Evolutionary conservation across 108 stramenopile genomes (phyloP).

Genomic region (Chaetoceros muelleri): DNA sequence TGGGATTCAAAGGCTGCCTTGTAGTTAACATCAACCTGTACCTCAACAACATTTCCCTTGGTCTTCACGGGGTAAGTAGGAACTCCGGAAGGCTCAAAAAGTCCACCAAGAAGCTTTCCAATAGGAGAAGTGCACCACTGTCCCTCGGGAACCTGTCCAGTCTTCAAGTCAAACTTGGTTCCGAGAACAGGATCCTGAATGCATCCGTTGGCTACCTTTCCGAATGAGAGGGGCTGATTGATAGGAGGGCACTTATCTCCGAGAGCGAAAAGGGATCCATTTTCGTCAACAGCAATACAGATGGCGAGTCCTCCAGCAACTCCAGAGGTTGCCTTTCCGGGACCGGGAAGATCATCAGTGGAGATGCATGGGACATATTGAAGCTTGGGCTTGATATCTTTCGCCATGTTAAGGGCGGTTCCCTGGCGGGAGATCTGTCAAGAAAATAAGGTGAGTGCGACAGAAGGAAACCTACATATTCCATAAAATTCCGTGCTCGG

Average conservation of each 20-base stretch:
- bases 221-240: conserved; percentile 92
- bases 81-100: conserved; percentile 87
- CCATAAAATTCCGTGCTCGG: background rate
- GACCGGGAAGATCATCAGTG: conserved; percentile 71
- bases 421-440: background rate
- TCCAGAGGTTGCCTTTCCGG: conserved; percentile 84
- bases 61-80: conserved; percentile 92
- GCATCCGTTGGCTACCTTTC: conserved; percentile 74
- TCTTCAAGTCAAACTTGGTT: conserved; percentile 91
- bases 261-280: conserved; percentile 87
- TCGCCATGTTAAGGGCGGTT: conserved; percentile 35
- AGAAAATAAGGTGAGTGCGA: conserved; percentile 1
- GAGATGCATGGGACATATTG: conserved; percentile 81
- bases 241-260: conserved; percentile 96
- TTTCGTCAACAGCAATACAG: conserved; percentile 92
- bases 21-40: conserved; percentile 96
- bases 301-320: conserved; percentile 91
- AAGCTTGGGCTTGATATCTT: conserved; percentile 34
- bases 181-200: conserved; percentile 91
- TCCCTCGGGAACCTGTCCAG: conserved; percentile 74
- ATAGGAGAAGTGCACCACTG: conserved; percentile 89
- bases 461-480: background rate
- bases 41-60: conserved; percentile 70
- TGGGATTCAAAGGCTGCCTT: conserved; percentile 95
- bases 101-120: conserved; percentile 88